Evolutionary conservation across 2,329 filamentous ascomycete genomes (phyloP).

Genomic region (Aspergillus terreus): DNA sequence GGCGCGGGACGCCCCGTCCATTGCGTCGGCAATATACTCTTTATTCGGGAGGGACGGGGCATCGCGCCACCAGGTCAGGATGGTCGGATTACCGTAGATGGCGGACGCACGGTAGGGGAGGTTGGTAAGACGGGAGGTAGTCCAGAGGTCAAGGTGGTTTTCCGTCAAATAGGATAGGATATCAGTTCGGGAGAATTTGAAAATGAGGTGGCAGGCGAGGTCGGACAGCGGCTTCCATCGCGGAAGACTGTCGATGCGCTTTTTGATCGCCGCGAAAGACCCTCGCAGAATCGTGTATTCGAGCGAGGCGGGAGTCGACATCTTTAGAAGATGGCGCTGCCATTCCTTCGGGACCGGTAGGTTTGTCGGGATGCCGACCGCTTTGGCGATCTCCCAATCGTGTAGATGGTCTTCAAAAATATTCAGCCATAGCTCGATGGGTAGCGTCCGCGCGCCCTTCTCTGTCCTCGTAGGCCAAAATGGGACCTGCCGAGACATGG

Average conservation of each 20-base stretch:
- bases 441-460: slow-evolving; percentile 48
- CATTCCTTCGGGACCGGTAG: slow-evolving; percentile 71
- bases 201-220: slow-evolving; percentile 79
- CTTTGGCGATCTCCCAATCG: slow-evolving; percentile 87
- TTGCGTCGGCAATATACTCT: slow-evolving; percentile 78
- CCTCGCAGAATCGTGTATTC: slow-evolving; percentile 81
- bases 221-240: slow-evolving; percentile 72
- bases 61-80: slow-evolving; percentile 87
- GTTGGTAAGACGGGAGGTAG: slow-evolving; percentile 75
- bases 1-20: slow-evolving; percentile 82
- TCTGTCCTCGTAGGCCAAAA: slow-evolving; percentile 17
- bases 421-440: slow-evolving; percentile 84
- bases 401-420: slow-evolving; percentile 73
- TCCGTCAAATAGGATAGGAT: slow-evolving; percentile 71
- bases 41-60: slow-evolving; percentile 79
- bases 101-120: slow-evolving; percentile 84
- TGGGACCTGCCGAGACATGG: slow-evolving; percentile 20
- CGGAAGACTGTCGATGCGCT: slow-evolving; percentile 65
- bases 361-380: slow-evolving; percentile 75
- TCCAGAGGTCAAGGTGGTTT: slow-evolving; percentile 68
- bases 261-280: slow-evolving; percentile 66
- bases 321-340: slow-evolving; percentile 59
- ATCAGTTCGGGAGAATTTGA: slow-evolving; percentile 81
- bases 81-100: slow-evolving; percentile 77
- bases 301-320: slow-evolving; percentile 68